Conservation (phyloP, 2,329 filamentous ascomycete genomes). For the Apiospora hydei region DNA sequence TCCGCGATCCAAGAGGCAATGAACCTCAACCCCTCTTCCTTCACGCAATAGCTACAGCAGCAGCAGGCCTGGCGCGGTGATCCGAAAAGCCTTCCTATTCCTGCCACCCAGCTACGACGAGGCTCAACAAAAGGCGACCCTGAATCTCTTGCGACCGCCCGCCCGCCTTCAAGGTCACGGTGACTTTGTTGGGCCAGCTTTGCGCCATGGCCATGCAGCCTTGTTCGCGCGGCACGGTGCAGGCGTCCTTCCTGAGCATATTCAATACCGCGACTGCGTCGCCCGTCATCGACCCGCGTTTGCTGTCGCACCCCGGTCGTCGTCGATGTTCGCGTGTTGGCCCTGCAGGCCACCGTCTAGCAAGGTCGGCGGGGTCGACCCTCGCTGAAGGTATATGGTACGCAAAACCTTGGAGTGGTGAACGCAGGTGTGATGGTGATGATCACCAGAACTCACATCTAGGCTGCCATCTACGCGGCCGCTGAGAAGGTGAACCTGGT, state of each 20-base stretch:
- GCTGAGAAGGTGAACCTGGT: constrained; percentile 46
- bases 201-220: constrained; percentile 47
- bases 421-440: constrained; percentile 52
- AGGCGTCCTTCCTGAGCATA: constrained; percentile 47
- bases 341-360: constrained; percentile 37
- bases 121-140: constrained; percentile 32
- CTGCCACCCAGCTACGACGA: constrained; percentile 36
- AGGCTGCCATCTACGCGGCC: constrained; percentile 38
- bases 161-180: constrained; percentile 40
- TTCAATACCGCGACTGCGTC: constrained; percentile 30
- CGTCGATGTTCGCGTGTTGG: constrained; percentile 38
- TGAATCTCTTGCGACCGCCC: constrained; percentile 34
- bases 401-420: constrained; percentile 51
- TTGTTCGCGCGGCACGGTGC: constrained; percentile 53
- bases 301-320: constrained; percentile 53
- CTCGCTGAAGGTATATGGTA: constrained; percentile 51
- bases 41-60: not conserved
- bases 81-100: constrained; percentile 18
- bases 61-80: too few species aligned
- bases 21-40: not conserved
- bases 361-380: constrained; percentile 53
- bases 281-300: constrained; percentile 50
- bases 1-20: constrained; percentile 35
- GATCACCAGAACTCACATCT: constrained; percentile 48
- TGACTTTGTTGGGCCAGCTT: constrained; percentile 42